A percentile compares a stretch with the other conserved stretches of the same genome.
These are phyloP conservation scores for Closterium sp. DNA, from an alignment of 139 green algal species.

Conservation along the genomic window DNA sequence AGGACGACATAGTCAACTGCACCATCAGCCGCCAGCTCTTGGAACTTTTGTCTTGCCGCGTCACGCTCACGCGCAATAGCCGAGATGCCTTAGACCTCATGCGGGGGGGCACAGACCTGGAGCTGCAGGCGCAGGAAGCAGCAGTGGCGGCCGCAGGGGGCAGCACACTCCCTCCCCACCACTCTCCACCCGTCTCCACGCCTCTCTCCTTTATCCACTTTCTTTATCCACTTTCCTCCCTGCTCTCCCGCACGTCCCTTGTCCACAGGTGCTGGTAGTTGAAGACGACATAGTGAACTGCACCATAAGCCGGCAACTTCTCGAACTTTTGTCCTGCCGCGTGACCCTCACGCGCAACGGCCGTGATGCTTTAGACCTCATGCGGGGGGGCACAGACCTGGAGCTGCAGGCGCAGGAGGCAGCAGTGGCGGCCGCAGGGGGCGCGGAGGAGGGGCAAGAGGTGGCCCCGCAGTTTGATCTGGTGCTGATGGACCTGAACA, in stretches of 20 bases:
- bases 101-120: background rate
- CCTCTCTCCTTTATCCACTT: no score
- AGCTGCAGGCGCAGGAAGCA: conserved; percentile 14
- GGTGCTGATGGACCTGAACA: conserved; percentile 37
- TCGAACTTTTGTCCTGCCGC: background rate
- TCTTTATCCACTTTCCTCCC: no score
- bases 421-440: background rate
- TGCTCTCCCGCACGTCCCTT: background rate
- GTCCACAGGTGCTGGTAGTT: conserved; percentile 3
- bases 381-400: conserved; percentile 3
- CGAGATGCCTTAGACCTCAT: conserved; percentile 19
- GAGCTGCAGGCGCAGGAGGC: conserved; percentile 10
- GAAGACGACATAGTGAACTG: conserved; percentile 12
- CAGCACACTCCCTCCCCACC: no score
- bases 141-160: no score
- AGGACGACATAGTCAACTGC: conserved; percentile 19
- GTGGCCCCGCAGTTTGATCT: conserved; percentile 2
- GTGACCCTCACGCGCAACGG: conserved; percentile 23
- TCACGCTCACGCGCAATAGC: conserved; percentile 26
- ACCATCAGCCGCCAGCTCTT: conserved; percentile 25
- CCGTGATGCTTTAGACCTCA: conserved; percentile 13
- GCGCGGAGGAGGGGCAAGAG: background rate
- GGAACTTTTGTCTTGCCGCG: conserved; percentile 8
- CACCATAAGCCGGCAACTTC: conserved; percentile 15
- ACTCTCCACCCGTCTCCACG: background rate